Evolutionary conservation across 192 early-diverging fungal genomes (phyloP).

Genomic region (Gorgonomyces haynaldii): DNA sequence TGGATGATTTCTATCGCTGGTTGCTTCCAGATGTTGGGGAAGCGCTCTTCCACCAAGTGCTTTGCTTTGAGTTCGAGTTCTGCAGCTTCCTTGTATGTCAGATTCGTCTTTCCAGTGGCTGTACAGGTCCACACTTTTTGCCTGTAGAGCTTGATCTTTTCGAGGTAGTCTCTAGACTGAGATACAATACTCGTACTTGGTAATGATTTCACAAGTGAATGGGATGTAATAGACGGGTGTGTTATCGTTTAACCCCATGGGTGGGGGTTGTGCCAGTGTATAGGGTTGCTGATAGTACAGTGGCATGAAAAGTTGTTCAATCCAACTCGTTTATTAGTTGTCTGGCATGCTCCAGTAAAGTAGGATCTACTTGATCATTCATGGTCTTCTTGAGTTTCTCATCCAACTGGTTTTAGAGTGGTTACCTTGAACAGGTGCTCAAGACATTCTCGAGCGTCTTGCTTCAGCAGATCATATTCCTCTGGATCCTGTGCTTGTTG

Average conservation of each 20-base stretch:
- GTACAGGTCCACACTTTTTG: slow-evolving; percentile 69
- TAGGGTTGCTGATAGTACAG: background rate
- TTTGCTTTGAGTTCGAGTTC: slow-evolving; percentile 58
- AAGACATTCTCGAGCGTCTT: slow-evolving; percentile 71
- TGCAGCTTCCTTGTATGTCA: slow-evolving; percentile 75
- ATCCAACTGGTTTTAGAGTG: background rate
- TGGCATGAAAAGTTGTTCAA: too few relatives aligned
- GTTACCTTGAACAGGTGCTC: slow-evolving; percentile 51
- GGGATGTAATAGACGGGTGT: slow-evolving; percentile 26
- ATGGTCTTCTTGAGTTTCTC: slow-evolving; percentile 5
- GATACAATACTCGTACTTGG: slow-evolving; percentile 30
- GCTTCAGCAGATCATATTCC: slow-evolving; percentile 39
- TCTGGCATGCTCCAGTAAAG: background rate
- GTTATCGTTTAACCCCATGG: background rate
- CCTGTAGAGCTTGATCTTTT: slow-evolving; percentile 53
- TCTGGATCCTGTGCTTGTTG: slow-evolving; percentile 11
- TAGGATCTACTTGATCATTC: slow-evolving; percentile 1
- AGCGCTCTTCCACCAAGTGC: slow-evolving; percentile 47
- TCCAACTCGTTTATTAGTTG: too few relatives aligned
- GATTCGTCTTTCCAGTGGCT: slow-evolving; percentile 53
- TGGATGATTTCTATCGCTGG: slow-evolving; percentile 54
- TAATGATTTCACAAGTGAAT: slow-evolving; percentile 37
- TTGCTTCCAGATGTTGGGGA: slow-evolving; percentile 55
- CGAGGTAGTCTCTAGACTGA: slow-evolving; percentile 53
- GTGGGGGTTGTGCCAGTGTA: background rate